A percentile compares a stretch with the other conserved stretches of the same genome.
Evolutionary conservation across 768 basidiomycete genomes (phyloP).

Genomic region (Cyclocybe aegerita): DNA sequence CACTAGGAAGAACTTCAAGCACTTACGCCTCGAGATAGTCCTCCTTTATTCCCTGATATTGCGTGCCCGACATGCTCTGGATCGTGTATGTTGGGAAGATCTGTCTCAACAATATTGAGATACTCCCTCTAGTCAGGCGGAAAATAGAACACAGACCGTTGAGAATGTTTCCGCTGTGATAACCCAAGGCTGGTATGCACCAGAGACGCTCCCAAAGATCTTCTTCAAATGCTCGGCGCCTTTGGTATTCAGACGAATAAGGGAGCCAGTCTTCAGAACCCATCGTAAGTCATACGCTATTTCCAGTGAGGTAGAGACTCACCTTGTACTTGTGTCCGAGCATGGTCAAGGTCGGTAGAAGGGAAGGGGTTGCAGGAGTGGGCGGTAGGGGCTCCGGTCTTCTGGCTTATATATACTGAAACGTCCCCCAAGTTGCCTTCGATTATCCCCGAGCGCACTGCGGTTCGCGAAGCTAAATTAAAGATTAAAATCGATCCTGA

Average conservation of each 20-base stretch:
- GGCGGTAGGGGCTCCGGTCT: background rate
- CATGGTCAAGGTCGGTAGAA: background rate
- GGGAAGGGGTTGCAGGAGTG: background rate
- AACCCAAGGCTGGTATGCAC: slow-evolving; percentile 14
- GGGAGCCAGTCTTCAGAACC: slow-evolving; percentile 3
- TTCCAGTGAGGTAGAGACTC: background rate
- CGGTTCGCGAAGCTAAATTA: too few relatives aligned
- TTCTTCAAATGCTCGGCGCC: slow-evolving; percentile 16
- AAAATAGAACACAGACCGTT: slow-evolving; percentile 7
- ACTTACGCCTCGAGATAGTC: slow-evolving; percentile 15
- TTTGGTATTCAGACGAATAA: slow-evolving; percentile 14
- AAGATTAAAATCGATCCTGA: too few relatives aligned
- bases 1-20: background rate
- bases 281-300: background rate
- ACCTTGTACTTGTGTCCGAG: slow-evolving; percentile 7
- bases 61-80: slow-evolving; percentile 12
- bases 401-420: background rate
- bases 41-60: slow-evolving; percentile 20
- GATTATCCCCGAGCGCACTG: background rate
- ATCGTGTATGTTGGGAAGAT: slow-evolving; percentile 18
- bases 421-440: slow-evolving; percentile 1
- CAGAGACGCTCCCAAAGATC: slow-evolving; percentile 17
- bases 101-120: background rate
- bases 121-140: background rate
- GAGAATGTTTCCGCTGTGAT: slow-evolving; percentile 14